phyloP scores from a whole-genome alignment of 129 eudicot species.

The Chrysanthemum seticuspe region DNA sequence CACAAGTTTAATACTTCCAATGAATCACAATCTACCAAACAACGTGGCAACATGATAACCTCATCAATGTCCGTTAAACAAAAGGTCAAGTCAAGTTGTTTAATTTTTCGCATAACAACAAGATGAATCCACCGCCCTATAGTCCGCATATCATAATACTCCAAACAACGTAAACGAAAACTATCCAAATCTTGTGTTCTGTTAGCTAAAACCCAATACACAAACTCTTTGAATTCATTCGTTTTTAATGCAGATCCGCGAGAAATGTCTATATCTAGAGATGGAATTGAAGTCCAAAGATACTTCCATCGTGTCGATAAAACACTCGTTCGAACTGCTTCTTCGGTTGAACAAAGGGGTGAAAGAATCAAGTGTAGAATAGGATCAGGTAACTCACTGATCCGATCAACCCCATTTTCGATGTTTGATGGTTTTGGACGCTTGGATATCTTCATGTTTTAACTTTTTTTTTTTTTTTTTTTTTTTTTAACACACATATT shows the following conservation, averaged over 20 bases:
- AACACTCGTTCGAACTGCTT: background rate
- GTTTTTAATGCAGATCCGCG: background rate
- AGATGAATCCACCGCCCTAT: background rate
- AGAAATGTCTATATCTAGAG: background rate
- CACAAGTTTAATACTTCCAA: background rate
- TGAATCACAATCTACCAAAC: background rate
- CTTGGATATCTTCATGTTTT: background rate
- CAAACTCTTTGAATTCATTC: background rate
- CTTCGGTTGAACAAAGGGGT: background rate
- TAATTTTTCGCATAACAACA: background rate
- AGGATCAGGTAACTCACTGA: background rate
- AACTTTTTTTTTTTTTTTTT: too few species aligned
- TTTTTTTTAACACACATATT: too few species aligned
- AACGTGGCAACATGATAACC: background rate
- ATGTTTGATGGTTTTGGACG: background rate
- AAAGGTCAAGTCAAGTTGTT: slow-evolving; percentile 1
- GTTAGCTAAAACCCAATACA: background rate
- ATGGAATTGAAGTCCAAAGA: background rate
- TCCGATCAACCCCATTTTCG: background rate
- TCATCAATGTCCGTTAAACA: too few species aligned
- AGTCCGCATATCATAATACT: background rate
- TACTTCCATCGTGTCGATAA: slow-evolving; percentile 13
- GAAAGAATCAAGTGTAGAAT: slow-evolving; percentile 1
- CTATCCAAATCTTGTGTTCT: background rate
- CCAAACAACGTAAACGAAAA: background rate